Conservation (phyloP, 176 grass and related monocot species). For the Oryza punctata region DNA sequence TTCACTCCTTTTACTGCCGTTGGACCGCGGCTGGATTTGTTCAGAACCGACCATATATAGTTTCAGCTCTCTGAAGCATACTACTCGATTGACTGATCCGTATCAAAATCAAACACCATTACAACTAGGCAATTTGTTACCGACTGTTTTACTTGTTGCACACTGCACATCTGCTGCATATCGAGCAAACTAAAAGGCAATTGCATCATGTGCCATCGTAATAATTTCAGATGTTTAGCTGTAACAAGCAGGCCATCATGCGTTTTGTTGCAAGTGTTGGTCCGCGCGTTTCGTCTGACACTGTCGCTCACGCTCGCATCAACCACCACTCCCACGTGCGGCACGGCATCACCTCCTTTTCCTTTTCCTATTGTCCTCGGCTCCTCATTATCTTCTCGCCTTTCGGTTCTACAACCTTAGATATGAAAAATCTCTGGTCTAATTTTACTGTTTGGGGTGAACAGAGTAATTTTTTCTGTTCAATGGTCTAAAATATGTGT, state of each 20-base stretch:
- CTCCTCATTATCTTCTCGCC: no score
- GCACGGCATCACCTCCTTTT: no score
- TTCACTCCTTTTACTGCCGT: not conserved
- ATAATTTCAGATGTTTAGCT: not conserved
- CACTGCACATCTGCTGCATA: not conserved
- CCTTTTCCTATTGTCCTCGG: no score
- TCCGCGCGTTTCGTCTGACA: not conserved
- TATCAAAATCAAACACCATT: not conserved
- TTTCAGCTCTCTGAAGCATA: not conserved
- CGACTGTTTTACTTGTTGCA: not conserved
- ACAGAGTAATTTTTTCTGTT: no score
- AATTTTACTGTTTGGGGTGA: no score
- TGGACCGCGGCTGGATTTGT: not conserved
- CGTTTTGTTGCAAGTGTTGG: not conserved
- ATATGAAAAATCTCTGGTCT: no score
- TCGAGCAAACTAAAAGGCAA: not conserved
- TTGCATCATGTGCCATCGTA: not conserved
- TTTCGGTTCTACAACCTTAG: no score
- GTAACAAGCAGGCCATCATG: not conserved
- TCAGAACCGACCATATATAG: not conserved
- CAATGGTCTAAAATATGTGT: no score
- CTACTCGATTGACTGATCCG: not conserved
- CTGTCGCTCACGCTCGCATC: conserved; percentile 1
- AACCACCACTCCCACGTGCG: not conserved
- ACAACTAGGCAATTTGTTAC: not conserved